Base-by-base conservation (phyloP, 2,329 filamentous ascomycete genomes). In the Sarocladium oryzae region DNA sequence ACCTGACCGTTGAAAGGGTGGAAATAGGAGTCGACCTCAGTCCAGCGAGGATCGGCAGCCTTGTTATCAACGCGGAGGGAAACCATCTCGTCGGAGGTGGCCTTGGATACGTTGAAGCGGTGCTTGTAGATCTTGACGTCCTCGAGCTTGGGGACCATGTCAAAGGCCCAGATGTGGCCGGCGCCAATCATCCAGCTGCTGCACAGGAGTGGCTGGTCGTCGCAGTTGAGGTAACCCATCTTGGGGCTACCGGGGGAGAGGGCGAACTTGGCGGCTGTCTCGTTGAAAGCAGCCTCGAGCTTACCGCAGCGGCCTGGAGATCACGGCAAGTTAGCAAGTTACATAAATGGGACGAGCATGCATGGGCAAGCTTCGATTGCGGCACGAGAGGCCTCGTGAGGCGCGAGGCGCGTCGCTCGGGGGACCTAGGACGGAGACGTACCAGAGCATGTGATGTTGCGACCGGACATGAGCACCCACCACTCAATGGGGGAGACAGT, bases 371-470 rank as follows among this genome's bases (percentile, higher is more conserved):
- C n/a, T n/a, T n/a, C n/a, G n/a, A n/a, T n/a, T n/a, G n/a, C n/a
- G n/a, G n/a, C n/a, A n/a, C n/a, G n/a, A n/a, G n/a, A n/a, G n/a
- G n/a, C n/a, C n/a, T n/a, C n/a, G n/a, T n/a, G n/a, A n/a, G n/a
- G n/a, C n/a, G n/a, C n/a, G n/a, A n/a, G n/a, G n/a, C n/a, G n/a
- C n/a, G n/a, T n/a, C n/a, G n/a, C n/a, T n/a, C n/a, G n/a, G n/a
- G n/a, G n/a, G n/a, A n/a, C n/a, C n/a, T n/a, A n/a, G n/a, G n/a
- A n/a, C n/a, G 43, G 52, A 38, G 54, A 60, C 75, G 53, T 70
- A 82, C 79, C 78, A 63, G 78, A 85, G 72, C 88, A 92, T 28
- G 87, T 89, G 72, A 83, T 85, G 75, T 91, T 90, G 58, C 85
- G 76, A 52, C 88, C 88, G 9, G 83, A 87, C 58, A 89, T 70